phyloP scores from a whole-genome alignment of 1,284 basidiomycete genomes.

The Sporisorium exsertum region DNA sequence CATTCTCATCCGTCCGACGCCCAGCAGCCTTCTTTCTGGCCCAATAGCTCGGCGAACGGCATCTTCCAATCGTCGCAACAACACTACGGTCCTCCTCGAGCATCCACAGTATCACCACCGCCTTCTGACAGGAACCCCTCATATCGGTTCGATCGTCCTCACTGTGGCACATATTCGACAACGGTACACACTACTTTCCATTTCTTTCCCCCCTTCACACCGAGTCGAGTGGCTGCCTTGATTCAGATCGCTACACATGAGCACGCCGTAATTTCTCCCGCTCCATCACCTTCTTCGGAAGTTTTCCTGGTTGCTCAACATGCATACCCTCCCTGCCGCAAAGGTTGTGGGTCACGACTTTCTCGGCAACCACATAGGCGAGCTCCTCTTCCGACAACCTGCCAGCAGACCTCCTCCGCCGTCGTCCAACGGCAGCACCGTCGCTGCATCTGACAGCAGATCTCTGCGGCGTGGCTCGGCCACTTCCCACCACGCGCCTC shows the following conservation, averaged over 20 bases:
- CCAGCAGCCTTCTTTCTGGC: slow-evolving; percentile 19
- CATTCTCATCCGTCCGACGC: background rate
- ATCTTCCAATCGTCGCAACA: background rate
- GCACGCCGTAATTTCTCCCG: slow-evolving; percentile 12
- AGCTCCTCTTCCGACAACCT: slow-evolving; percentile 47
- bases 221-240: background rate
- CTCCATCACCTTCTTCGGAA: slow-evolving; percentile 13
- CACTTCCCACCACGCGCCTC: background rate
- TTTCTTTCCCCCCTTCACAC: too few species aligned
- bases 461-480: slow-evolving; percentile 8
- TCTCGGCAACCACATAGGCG: slow-evolving; percentile 51
- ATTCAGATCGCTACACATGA: slow-evolving; percentile 16
- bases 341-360: slow-evolving; percentile 40
- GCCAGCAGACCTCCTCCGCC: slow-evolving; percentile 7
- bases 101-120: too few species aligned
- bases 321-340: slow-evolving; percentile 39
- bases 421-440: slow-evolving; percentile 26
- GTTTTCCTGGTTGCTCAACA: slow-evolving; percentile 9
- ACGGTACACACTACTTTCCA: background rate
- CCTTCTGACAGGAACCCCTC: background rate
- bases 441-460: slow-evolving; percentile 6
- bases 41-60: background rate
- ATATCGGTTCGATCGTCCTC: background rate
- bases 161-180: too few species aligned
- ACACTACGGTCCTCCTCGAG: background rate